Percentiles rank a stretch among this genome's conserved stretches.
Evolutionary conservation across 2,329 filamentous ascomycete species (phyloP).

Genomic region (Elsinoe necatrix): DNA sequence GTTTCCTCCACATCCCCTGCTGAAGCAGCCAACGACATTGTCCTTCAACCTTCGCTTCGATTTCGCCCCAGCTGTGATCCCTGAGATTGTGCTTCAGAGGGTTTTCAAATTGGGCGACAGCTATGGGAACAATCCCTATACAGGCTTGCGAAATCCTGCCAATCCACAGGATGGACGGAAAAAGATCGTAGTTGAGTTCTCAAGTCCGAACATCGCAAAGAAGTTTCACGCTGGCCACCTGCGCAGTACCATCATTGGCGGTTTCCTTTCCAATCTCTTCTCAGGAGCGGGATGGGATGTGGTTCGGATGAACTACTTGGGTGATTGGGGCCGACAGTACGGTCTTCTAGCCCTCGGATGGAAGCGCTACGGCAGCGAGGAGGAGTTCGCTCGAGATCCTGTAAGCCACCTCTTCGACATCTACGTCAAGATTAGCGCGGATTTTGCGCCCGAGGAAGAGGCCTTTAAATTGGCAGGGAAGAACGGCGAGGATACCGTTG

Average conservation of each 20-base stretch:
- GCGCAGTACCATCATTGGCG: constrained; percentile 67
- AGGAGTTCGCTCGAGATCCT: constrained; percentile 60
- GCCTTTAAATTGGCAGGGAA: constrained; percentile 47
- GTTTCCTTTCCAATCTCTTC: constrained; percentile 63
- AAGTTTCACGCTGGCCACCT: constrained; percentile 69
- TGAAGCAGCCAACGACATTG: constrained; percentile 57
- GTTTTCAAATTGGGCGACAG: constrained; percentile 53
- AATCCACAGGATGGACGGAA: constrained; percentile 55
- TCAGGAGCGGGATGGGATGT: constrained; percentile 62
- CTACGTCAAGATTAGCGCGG: constrained; percentile 65
- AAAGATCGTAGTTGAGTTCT: constrained; percentile 69
- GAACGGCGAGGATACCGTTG: constrained; percentile 39
- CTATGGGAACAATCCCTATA: constrained; percentile 55
- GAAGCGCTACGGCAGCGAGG: constrained; percentile 65
- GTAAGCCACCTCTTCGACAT: constrained; percentile 77
- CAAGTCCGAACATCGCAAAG: constrained; percentile 78
- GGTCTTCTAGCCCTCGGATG: constrained; percentile 65
- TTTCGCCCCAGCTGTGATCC: constrained; percentile 60
- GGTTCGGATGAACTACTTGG: constrained; percentile 63
- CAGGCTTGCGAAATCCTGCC: constrained; percentile 53
- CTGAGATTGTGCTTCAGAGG: constrained; percentile 57
- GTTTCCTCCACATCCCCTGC: constrained; percentile 66
- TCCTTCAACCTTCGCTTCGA: constrained; percentile 71
- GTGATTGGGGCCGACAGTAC: constrained; percentile 71
- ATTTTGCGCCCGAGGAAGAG: constrained; percentile 58